Conservation (phyloP, 2,329 filamentous ascomycete genomes). For the Penicillium sp. region DNA sequence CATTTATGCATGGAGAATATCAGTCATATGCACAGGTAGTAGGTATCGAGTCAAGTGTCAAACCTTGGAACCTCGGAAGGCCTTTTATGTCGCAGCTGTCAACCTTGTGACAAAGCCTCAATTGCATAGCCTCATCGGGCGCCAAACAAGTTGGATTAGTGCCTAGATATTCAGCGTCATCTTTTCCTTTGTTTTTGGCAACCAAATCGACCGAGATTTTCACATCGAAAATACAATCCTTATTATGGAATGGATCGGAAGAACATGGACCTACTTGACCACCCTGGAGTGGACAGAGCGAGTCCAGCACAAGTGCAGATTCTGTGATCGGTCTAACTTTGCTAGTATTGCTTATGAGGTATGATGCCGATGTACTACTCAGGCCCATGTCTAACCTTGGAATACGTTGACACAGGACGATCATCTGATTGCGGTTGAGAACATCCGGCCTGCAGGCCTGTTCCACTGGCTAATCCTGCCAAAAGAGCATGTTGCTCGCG, state of each 20-base stretch:
- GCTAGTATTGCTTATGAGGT: not conserved
- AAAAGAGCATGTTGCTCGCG: not conserved
- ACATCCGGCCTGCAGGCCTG: not conserved
- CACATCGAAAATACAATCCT: no score
- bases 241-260: not conserved
- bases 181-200: no score
- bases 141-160: no score
- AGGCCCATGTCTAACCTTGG: not conserved
- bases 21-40: no score
- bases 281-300: slow-evolving; percentile 2
- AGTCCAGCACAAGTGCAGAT: slow-evolving; percentile 1
- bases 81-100: no score
- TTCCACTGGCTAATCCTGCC: slow-evolving; percentile 4
- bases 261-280: not conserved
- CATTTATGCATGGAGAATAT: no score
- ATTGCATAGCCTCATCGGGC: not conserved
- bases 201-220: not conserved
- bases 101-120: no score
- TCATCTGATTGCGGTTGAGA: not conserved
- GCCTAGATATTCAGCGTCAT: no score
- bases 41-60: no score
- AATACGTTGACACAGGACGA: not conserved
- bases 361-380: not conserved
- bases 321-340: slow-evolving; percentile 2
- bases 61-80: no score